Evolutionary conservation across 805 yeast genomes (phyloP).

Genomic region (Ogataea sp.): DNA sequence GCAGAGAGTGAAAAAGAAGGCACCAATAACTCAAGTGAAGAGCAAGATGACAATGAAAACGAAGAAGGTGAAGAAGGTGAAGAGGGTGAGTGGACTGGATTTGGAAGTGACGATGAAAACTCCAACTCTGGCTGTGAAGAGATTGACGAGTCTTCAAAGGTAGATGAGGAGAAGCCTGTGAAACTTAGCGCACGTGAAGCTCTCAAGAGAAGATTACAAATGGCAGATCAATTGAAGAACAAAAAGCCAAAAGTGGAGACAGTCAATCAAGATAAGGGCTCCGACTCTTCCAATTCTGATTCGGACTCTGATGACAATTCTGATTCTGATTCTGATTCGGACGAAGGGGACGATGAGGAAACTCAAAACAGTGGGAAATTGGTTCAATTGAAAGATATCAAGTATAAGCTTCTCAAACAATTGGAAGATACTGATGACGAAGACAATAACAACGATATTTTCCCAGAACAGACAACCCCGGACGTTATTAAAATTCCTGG

Average conservation of each 20-base stretch:
- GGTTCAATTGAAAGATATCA: slow-evolving; percentile 16
- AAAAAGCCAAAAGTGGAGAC: not conserved
- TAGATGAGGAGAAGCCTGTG: too few species aligned
- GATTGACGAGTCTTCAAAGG: too few species aligned
- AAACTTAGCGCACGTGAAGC: not conserved
- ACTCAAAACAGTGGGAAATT: slow-evolving; percentile 9
- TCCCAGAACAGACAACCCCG: too few species aligned
- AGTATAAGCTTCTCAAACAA: slow-evolving; percentile 17
- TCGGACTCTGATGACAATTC: slow-evolving; percentile 4
- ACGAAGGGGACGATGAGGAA: not conserved
- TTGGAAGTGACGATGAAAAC: slow-evolving; percentile 1
- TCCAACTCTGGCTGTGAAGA: too few species aligned
- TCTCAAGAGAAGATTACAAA: slow-evolving; percentile 3
- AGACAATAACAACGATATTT: slow-evolving; percentile 3
- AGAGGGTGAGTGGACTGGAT: slow-evolving; percentile 10
- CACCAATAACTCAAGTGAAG: too few species aligned
- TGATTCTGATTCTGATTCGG: not conserved
- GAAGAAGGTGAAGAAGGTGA: slow-evolving; percentile 5
- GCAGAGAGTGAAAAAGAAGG: slow-evolving; percentile 7
- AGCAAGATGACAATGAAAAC: not conserved
- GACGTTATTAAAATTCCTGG: too few species aligned
- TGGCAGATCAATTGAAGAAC: not conserved
- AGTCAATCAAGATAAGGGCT: not conserved
- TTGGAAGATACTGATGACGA: slow-evolving; percentile 18
- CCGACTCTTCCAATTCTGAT: slow-evolving; percentile 7